Evolutionary conservation across 2,329 filamentous ascomycete genomes (phyloP).

Genomic region (Colletotrichum sp.): DNA sequence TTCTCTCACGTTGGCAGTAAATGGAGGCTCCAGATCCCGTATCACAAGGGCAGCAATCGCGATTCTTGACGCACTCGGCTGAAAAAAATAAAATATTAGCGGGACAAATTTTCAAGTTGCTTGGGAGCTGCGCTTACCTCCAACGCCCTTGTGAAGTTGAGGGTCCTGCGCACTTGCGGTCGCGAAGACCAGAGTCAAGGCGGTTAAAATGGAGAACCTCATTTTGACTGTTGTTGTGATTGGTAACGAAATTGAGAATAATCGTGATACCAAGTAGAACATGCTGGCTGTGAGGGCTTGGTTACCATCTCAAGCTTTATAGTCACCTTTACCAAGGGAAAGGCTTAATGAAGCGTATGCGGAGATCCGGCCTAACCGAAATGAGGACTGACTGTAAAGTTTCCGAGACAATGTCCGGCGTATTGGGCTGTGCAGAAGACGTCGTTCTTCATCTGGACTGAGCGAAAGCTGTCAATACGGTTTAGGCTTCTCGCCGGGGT

Average conservation of each 20-base stretch:
- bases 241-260: not conserved
- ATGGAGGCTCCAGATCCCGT: not conserved
- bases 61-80: not conserved
- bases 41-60: not conserved
- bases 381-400: not conserved
- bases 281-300: not conserved
- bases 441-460: fast-evolving
- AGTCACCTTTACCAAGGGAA: not conserved
- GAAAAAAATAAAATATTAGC: not conserved
- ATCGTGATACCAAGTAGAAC: no score
- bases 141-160: not conserved
- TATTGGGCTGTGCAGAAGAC: not conserved
- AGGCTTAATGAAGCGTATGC: not conserved
- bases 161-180: not conserved
- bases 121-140: not conserved
- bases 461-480: not conserved
- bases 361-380: not conserved
- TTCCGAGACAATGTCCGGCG: not conserved
- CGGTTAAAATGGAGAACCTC: not conserved
- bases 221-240: not conserved
- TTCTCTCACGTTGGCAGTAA: not conserved
- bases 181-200: not conserved
- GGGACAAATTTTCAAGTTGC: no score
- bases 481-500: not conserved
- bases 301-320: not conserved